Conservation (phyloP, 2,329 filamentous ascomycete genomes). For the Albifimbria verrucaria region DNA sequence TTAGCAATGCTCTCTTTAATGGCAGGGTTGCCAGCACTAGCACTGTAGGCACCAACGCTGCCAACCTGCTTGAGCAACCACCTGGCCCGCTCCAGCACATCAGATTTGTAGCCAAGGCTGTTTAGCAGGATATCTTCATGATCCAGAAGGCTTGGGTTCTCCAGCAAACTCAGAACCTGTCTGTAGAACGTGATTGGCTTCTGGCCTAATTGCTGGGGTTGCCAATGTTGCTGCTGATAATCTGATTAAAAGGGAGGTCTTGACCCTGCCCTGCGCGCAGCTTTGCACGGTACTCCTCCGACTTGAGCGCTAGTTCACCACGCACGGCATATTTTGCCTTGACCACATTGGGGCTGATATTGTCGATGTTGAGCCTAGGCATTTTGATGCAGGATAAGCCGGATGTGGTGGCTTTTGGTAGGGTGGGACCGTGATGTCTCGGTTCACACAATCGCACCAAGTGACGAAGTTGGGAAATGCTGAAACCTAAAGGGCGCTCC, state of each 20-base stretch:
- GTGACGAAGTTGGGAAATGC: not conserved
- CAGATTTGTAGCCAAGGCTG: slow-evolving; percentile 76
- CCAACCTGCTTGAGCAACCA: slow-evolving; percentile 75
- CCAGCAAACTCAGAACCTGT: slow-evolving; percentile 84
- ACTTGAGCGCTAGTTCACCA: slow-evolving; percentile 86
- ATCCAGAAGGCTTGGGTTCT: slow-evolving; percentile 80
- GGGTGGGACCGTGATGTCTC: no score
- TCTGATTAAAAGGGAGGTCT: slow-evolving; percentile 74
- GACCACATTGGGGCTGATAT: slow-evolving; percentile 85
- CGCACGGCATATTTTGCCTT: slow-evolving; percentile 91
- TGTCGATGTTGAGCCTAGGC: slow-evolving; percentile 62
- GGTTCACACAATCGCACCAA: no score
- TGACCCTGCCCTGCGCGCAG: slow-evolving; percentile 53
- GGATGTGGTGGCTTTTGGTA: no score
- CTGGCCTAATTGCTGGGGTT: slow-evolving; percentile 96
- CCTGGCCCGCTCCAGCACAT: slow-evolving; percentile 79
- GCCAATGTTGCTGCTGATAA: slow-evolving; percentile 95
- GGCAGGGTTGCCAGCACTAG: slow-evolving; percentile 78
- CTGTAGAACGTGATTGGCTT: slow-evolving; percentile 98
- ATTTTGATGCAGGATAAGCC: no score
- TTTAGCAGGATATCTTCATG: slow-evolving; percentile 72
- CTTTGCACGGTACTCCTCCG: slow-evolving; percentile 78
- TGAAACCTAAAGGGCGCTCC: no score
- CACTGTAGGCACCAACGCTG: slow-evolving; percentile 92
- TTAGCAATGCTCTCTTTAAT: slow-evolving; percentile 85